Conservation (phyloP, 176 grass and related monocot genomes). For the Lolium multiflorum region DNA sequence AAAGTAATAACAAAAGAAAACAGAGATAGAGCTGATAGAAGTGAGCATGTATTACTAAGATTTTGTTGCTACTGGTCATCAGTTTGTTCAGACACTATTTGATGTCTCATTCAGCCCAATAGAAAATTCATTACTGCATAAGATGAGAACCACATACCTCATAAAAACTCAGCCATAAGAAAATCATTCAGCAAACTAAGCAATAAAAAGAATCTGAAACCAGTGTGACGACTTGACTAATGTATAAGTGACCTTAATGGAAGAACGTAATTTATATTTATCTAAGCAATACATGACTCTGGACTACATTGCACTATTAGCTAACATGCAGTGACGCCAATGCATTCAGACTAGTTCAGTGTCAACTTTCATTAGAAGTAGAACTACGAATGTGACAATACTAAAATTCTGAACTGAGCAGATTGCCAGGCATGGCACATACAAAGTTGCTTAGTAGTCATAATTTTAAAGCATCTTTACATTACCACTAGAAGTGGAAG, state of each 20-base stretch:
- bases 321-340: neutral
- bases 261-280: neutral
- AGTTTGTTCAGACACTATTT: no score
- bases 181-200: slow-evolving; percentile 4
- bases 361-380: neutral
- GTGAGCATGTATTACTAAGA: no score
- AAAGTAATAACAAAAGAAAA: no score
- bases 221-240: neutral
- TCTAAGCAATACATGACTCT: slow-evolving; percentile 8
- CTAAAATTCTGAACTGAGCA: neutral
- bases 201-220: neutral
- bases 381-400: neutral
- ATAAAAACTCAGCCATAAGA: neutral
- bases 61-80: no score
- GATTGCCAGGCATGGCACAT: neutral
- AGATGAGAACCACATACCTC: neutral
- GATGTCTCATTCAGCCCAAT: no score
- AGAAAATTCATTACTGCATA: no score
- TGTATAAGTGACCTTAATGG: slow-evolving; percentile 1
- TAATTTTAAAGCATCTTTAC: neutral
- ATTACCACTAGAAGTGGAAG: no score
- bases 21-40: no score
- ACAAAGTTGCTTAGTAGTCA: neutral
- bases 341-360: neutral
- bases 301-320: neutral